These are phyloP conservation scores for Arachis hypogaea DNA, from an alignment of 306 rosid genomes.

Conservation along the genomic window DNA sequence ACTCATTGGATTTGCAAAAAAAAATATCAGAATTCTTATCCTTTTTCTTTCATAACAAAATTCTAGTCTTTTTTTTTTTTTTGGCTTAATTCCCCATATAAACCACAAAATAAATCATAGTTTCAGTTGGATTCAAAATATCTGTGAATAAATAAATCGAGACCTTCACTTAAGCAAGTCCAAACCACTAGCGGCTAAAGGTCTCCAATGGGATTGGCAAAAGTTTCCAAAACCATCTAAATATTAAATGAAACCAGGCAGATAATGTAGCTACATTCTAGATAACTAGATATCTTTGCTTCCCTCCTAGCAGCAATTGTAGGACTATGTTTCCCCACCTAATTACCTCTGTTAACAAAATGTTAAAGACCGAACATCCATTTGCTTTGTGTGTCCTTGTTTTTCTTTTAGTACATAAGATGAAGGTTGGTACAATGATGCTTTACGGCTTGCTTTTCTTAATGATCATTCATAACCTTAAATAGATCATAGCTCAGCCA, in stretches of 20 bases:
- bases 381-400: background rate
- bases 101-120: constrained; percentile 19
- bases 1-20: background rate
- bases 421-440: constrained; percentile 5
- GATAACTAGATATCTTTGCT: constrained; percentile 18
- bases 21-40: background rate
- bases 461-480: constrained; percentile 3
- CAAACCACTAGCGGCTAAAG: constrained; percentile 5
- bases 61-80: too few relatives aligned
- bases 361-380: background rate
- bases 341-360: constrained; percentile 12
- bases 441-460: constrained; percentile 10
- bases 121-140: constrained; percentile 17
- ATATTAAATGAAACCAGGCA: constrained; percentile 17
- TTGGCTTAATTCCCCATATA: constrained; percentile 10
- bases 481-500: constrained; percentile 3
- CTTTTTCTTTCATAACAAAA: background rate
- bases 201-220: background rate
- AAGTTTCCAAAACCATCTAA: constrained; percentile 7
- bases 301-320: constrained; percentile 17
- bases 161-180: background rate
- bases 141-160: constrained; percentile 1
- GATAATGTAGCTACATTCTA: background rate
- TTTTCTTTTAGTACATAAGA: background rate
- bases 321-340: constrained; percentile 12